Evolutionary conservation across 306 rosid species (phyloP).

Genomic region (Dryas alaskensis): DNA sequence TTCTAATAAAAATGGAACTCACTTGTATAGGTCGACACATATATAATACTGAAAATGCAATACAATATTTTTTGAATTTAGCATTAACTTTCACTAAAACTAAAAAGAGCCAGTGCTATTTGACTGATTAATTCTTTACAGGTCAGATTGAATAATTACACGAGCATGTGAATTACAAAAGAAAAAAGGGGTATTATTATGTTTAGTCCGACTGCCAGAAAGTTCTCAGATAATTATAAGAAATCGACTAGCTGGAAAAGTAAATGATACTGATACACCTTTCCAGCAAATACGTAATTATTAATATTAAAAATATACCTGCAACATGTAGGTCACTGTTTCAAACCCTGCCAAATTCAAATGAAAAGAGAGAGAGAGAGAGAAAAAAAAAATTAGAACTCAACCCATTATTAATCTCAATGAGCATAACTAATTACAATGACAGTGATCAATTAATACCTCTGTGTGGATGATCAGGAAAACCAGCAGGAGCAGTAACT

Average conservation of each 20-base stretch:
- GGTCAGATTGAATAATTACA: not conserved
- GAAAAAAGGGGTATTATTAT: not conserved
- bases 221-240: not conserved
- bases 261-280: not conserved
- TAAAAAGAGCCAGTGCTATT: not conserved
- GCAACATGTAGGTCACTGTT: conserved; percentile 97
- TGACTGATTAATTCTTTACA: not conserved
- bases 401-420: not conserved
- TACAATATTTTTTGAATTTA: no score
- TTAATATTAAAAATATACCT: conserved; percentile 42
- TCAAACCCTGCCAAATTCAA: conserved; percentile 69
- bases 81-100: no score
- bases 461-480: conserved; percentile 98
- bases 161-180: no score
- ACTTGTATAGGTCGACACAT: no score
- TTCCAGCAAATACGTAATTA: not conserved
- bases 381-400: conserved; percentile 27
- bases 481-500: conserved; percentile 96
- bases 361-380: conserved; percentile 16
- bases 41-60: no score
- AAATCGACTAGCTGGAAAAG: not conserved
- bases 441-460: conserved; percentile 39
- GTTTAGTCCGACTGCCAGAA: not conserved
- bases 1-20: no score
- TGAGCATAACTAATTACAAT: not conserved